Evolutionary conservation across 2,329 filamentous ascomycete species (phyloP).

Genomic region (Hypoxylon sp.): DNA sequence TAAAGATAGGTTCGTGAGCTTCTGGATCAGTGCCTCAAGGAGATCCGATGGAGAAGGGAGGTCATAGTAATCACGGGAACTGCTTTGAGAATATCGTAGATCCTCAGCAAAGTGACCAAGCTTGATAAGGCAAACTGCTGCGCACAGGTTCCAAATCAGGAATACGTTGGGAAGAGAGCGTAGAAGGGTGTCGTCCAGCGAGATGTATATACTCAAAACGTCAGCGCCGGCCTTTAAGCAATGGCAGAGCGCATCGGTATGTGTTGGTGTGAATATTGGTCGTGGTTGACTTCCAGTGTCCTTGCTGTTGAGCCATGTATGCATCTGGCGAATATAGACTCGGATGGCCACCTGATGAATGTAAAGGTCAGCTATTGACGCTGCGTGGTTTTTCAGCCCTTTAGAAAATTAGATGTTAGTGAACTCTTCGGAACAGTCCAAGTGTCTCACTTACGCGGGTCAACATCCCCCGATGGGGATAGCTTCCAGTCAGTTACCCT

Average conservation of each 20-base stretch:
- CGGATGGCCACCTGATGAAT: conserved; percentile 41
- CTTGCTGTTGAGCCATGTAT: conserved; percentile 18
- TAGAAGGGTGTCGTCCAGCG: conserved; percentile 26
- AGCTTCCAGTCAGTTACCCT: conserved; percentile 34
- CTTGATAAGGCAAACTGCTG: conserved; percentile 31
- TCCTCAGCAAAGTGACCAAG: conserved; percentile 30
- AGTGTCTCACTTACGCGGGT: conserved; percentile 26
- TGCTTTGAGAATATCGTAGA: conserved; percentile 8
- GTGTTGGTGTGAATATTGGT: conserved; percentile 24
- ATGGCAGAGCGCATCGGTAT: conserved; percentile 34
- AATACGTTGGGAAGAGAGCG: conserved; percentile 39
- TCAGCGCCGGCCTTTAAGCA: conserved; percentile 27
- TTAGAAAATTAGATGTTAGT: conserved; percentile 9
- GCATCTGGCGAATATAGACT: conserved; percentile 24
- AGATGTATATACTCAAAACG: conserved; percentile 32
- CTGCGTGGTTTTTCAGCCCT: conserved; percentile 31
- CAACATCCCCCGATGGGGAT: conserved; percentile 24
- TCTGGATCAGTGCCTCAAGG: conserved; percentile 32
- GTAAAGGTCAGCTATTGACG: conserved; percentile 35
- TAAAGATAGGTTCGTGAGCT: conserved; percentile 25
- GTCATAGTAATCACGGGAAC: neutral
- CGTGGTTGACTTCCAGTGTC: conserved; percentile 4
- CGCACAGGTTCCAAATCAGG: conserved; percentile 38
- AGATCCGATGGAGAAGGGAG: conserved; percentile 21
- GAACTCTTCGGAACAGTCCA: neutral